Conservation (phyloP, 2,329 filamentous ascomycete genomes). For the Fusarium sp. region DNA sequence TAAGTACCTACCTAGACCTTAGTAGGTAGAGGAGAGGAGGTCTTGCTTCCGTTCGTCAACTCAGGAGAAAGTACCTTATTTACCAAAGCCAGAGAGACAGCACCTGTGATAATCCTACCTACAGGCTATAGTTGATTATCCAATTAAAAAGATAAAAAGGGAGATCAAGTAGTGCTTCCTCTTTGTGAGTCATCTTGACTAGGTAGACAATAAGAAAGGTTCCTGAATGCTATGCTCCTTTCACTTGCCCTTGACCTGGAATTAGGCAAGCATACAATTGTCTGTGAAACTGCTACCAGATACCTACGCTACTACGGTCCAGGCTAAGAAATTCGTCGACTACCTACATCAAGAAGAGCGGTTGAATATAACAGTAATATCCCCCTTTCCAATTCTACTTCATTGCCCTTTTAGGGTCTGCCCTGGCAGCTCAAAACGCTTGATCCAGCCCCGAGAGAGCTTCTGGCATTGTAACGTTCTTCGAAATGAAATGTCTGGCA, state of each 20-base stretch:
- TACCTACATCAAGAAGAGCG: background rate
- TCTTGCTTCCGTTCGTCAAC: background rate
- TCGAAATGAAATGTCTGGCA: background rate
- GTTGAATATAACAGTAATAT: background rate
- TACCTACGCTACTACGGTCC: background rate
- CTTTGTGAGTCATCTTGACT: background rate
- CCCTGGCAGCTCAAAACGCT: background rate
- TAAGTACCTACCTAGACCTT: background rate
- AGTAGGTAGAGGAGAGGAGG: background rate
- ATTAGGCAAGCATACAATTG: background rate
- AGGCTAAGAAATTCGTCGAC: background rate
- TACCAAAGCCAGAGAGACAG: background rate
- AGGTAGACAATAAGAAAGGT: background rate
- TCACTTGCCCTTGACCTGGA: background rate
- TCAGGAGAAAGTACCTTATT: background rate
- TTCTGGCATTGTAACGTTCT: background rate
- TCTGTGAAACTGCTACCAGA: background rate
- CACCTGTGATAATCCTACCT: background rate
- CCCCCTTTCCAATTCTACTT: slow-evolving; percentile 24
- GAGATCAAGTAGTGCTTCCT: background rate
- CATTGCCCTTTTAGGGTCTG: slow-evolving; percentile 17
- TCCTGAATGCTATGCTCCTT: background rate
- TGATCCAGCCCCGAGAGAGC: background rate
- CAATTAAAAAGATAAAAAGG: background rate
- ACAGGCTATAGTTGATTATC: background rate